A percentile compares a stretch with the other conserved stretches of the same genome.
Conservation (phyloP, 805 yeast species). For the Saturnispora bothae region DNA sequence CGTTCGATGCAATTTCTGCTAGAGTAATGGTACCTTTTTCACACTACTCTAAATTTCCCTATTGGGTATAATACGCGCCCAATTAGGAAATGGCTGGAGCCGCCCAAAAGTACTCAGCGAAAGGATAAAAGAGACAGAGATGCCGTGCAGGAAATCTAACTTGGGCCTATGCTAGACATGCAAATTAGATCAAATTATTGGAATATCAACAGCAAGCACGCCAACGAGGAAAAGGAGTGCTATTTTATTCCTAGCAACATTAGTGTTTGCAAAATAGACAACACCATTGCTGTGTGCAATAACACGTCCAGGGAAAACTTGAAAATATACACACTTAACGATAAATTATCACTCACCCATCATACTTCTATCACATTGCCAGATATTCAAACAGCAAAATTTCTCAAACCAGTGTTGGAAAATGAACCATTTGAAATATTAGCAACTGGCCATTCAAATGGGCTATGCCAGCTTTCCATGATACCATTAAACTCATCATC, state of each 20-base stretch:
- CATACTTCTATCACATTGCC: conserved; percentile 51
- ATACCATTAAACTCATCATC: conserved; percentile 38
- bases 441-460: conserved; percentile 69
- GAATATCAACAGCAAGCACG: conserved; percentile 17
- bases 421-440: conserved; percentile 30
- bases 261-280: conserved; percentile 28
- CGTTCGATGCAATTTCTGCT: no score
- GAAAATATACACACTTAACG: conserved; percentile 35
- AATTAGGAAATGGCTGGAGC: conserved; percentile 6
- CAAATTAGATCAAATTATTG: conserved; percentile 23
- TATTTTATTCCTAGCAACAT: conserved; percentile 25
- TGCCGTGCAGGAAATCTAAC: no score
- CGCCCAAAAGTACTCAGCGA: no score
- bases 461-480: conserved; percentile 60
- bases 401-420: conserved; percentile 27
- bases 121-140: no score
- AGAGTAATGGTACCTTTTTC: no score
- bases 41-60: no score
- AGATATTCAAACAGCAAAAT: conserved; percentile 40
- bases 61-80: not conserved
- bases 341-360: conserved; percentile 39
- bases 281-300: conserved; percentile 42
- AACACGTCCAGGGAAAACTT: conserved; percentile 37
- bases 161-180: no score
- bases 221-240: conserved; percentile 5